These are phyloP conservation scores for Suhomyces prunicola DNA, from an alignment of 805 yeast genomes.

Conservation along the genomic window DNA sequence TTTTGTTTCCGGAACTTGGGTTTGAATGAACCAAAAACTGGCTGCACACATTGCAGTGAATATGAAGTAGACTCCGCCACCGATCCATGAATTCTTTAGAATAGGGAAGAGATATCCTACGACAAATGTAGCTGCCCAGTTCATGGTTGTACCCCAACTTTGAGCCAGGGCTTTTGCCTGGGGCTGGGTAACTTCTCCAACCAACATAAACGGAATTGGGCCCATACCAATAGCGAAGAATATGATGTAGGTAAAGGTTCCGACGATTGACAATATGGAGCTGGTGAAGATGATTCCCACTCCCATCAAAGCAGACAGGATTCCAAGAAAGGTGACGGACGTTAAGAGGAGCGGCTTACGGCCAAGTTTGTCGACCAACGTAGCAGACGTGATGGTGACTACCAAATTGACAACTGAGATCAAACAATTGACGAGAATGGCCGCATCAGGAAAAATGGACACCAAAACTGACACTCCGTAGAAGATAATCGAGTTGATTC, in stretches of 20 bases:
- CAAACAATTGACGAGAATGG: constrained; percentile 69
- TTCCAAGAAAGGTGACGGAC: constrained; percentile 68
- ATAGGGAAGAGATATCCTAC: constrained; percentile 82
- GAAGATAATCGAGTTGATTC: constrained; percentile 88
- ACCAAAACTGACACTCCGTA: constrained; percentile 86
- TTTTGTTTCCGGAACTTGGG: constrained; percentile 70
- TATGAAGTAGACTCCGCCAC: constrained; percentile 74
- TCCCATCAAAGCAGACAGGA: constrained; percentile 61
- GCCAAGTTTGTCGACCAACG: constrained; percentile 72
- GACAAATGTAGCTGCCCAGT: constrained; percentile 86
- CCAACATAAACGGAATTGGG: constrained; percentile 88
- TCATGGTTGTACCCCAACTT: constrained; percentile 85
- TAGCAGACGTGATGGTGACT: constrained; percentile 71
- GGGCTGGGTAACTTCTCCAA: constrained; percentile 83
- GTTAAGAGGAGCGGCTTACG: constrained; percentile 66
- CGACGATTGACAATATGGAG: constrained; percentile 52
- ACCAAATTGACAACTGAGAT: constrained; percentile 73
- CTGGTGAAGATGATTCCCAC: constrained; percentile 54
- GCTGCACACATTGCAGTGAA: constrained; percentile 59
- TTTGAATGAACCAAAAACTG: constrained; percentile 47
- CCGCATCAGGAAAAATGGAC: constrained; percentile 65
- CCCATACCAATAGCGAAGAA: constrained; percentile 92
- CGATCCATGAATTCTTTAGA: constrained; percentile 53
- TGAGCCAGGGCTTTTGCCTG: constrained; percentile 85
- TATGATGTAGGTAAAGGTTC: constrained; percentile 72